A percentile compares a stretch with the other conserved stretches of the same genome.
Conservation (phyloP, 768 basidiomycete species). For the Leucocoprinus leucothites region DNA sequence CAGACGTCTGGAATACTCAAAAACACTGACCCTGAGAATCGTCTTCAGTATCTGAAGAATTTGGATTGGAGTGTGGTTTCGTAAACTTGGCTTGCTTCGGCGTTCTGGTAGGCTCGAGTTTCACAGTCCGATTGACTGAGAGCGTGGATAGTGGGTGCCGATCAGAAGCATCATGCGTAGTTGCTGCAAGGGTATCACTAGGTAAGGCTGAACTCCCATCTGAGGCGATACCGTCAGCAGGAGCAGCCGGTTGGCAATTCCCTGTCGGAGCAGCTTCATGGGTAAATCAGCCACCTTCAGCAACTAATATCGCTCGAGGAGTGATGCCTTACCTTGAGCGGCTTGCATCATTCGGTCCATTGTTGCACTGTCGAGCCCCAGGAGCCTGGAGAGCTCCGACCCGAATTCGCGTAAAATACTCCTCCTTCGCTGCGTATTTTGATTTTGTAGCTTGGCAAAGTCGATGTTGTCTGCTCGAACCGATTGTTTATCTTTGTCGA, state of each 20-base stretch:
- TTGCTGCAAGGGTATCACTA: not conserved
- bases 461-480: conserved; percentile 3
- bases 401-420: conserved; percentile 10
- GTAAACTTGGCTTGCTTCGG: not conserved
- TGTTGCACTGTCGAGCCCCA: conserved; percentile 35
- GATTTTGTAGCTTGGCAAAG: not conserved
- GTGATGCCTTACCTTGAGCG: not conserved
- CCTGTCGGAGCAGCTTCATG: too few relatives aligned
- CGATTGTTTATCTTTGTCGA: not conserved
- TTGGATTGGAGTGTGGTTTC: not conserved
- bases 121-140: not conserved
- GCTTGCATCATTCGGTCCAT: conserved; percentile 17
- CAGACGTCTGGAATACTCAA: not conserved
- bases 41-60: conserved; percentile 21
- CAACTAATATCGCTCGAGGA: not conserved
- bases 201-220: not conserved
- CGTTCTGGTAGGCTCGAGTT: not conserved
- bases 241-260: too few relatives aligned
- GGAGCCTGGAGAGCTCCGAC: conserved; percentile 15
- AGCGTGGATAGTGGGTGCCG: not conserved
- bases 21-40: conserved; percentile 13
- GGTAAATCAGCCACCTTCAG: not conserved
- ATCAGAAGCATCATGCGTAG: not conserved
- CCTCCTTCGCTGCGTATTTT: conserved; percentile 5
- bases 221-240: too few relatives aligned